phyloP scores from a whole-genome alignment of 2,329 filamentous ascomycete genomes.

The Chaetothyriales sp. region DNA sequence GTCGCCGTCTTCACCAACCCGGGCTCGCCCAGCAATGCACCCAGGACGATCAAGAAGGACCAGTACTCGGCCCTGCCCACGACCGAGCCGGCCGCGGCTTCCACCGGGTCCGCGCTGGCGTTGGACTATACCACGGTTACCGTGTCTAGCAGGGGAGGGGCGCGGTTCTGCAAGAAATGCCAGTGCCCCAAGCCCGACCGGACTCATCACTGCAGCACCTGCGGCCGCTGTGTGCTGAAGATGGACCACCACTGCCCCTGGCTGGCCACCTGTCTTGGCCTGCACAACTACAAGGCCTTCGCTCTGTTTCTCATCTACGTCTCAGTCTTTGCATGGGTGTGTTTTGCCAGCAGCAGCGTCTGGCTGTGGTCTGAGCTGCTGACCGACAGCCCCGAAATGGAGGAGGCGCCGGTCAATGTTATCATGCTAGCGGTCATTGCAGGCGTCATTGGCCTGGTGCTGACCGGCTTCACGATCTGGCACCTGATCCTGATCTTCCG shows the following conservation, averaged over 20 bases:
- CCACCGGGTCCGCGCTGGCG: conserved; percentile 21
- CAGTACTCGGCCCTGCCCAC: conserved; percentile 67
- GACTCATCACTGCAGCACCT: conserved; percentile 91
- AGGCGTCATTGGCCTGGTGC: conserved; percentile 79
- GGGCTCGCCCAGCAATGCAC: conserved; percentile 42
- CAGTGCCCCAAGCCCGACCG: conserved; percentile 88
- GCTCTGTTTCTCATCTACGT: conserved; percentile 84
- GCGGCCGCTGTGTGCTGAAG: conserved; percentile 85
- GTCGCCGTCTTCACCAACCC: conserved; percentile 86
- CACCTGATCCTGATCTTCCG: conserved; percentile 66
- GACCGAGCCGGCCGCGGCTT: conserved; percentile 37
- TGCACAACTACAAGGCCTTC: conserved; percentile 93
- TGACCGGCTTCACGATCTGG: conserved; percentile 82
- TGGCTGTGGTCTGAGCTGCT: conserved; percentile 73
- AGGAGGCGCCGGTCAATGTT: conserved; percentile 74
- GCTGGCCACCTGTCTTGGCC: conserved; percentile 86
- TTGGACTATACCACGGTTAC: conserved; percentile 56
- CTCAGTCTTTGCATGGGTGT: conserved; percentile 67
- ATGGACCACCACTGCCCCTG: conserved; percentile 99
- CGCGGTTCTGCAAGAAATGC: conserved; percentile 94
- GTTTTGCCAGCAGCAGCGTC: conserved; percentile 57
- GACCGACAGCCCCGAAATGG: conserved; percentile 32
- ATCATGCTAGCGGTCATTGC: conserved; percentile 74
- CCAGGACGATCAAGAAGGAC: conserved; percentile 16
- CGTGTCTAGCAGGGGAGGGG: conserved; percentile 76